Conservation (phyloP, 1,284 basidiomycete genomes). For the Ganoderma multipileum region DNA sequence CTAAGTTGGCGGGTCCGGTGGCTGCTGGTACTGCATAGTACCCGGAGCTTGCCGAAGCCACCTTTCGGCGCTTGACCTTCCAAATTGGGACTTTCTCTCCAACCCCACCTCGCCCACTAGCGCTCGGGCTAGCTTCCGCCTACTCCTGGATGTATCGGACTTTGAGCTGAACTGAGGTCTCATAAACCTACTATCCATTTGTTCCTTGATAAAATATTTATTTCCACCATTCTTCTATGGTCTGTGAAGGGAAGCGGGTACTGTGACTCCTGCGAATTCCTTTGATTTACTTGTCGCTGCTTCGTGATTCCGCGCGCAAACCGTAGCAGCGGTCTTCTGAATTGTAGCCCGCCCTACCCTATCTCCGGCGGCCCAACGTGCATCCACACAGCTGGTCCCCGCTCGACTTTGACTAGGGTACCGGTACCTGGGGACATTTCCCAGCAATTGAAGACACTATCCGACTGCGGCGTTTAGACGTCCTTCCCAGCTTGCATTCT, state of each 20-base stretch:
- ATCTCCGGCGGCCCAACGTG: background rate
- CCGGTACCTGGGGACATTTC: background rate
- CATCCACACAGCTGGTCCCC: background rate
- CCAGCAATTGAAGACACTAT: background rate
- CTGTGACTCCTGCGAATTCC: background rate
- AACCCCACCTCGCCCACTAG: background rate
- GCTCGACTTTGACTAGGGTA: background rate
- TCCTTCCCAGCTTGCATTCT: background rate
- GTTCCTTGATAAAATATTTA: background rate
- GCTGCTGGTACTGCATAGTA: constrained; percentile 40
- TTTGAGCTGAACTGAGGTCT: background rate
- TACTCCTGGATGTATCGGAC: background rate
- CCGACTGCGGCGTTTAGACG: background rate
- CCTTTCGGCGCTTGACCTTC: background rate
- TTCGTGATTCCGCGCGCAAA: background rate
- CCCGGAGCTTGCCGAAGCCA: constrained; percentile 34
- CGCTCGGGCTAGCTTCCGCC: background rate
- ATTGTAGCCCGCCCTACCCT: background rate
- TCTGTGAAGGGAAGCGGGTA: background rate
- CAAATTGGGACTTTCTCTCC: constrained; percentile 12
- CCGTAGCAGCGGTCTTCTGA: background rate
- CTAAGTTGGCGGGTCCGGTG: constrained; percentile 32
- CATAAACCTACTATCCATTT: background rate
- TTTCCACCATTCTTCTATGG: background rate
- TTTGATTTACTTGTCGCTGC: background rate